Evolutionary conservation across 441 rosid genomes (phyloP), one percentile per base, ranked within the genome.

Genomic region (Raphanus hybrid): DNA sequence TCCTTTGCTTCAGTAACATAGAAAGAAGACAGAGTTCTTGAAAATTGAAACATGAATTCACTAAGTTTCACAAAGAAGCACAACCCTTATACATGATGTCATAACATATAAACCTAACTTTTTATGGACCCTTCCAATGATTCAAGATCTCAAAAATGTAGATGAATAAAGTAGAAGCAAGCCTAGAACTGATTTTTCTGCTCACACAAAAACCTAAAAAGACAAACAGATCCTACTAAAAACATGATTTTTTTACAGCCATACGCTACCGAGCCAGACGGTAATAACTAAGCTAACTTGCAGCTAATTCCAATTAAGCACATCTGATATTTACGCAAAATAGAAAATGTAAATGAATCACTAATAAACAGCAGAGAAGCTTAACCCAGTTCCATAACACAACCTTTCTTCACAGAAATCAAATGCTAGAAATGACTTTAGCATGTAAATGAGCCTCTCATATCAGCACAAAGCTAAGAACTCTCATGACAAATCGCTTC

Each of bases 161-260:
- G 32, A 27, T 27, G 32, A 27, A 27, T 3, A 27, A 27, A 27
- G 32, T 3, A 27, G 32, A 27, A 27, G 32, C 32, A 27, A 27
- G 32, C 32, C 32, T 27, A 27, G 32, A 27, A 27, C 3, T 27
- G 32, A 27, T 27, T 27, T 27, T 27, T 27, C 32, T 27, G 32
- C 32, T 27, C 3, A 27, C 32, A 27, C 32, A 27, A 4, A 2
- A 27, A 27, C 32, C 32, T 27, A 3, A 27, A 3, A 27, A 41
- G n/a, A 18, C 52, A 66, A 66, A 71, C 68, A 65, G 9, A 65
- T 50, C 41, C 41, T 34, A 45, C 76, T 41, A 60, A 66, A 71
- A 32, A 1, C 26, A 1, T 23, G 26, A 23, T 23, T 23, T 23
- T 23, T 23, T 23, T 23, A 23, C 26, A 23, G 26, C 8, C 29